Base-by-base conservation (phyloP, 2,329 filamentous ascomycete species). In the Cryphonectria japonica region DNA sequence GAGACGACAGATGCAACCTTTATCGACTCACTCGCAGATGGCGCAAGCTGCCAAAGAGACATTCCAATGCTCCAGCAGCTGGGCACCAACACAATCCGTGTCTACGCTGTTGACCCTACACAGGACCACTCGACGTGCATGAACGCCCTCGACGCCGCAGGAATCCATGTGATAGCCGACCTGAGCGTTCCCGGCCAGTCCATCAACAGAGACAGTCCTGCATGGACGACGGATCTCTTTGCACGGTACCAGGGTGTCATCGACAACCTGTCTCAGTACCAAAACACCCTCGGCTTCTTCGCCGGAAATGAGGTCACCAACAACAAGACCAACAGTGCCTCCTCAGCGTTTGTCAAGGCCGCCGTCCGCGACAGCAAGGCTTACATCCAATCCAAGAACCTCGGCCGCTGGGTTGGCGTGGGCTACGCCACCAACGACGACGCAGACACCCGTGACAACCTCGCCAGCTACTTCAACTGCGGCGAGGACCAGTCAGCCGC, bases 261-360 rank as follows among this genome's bases (percentile, higher is more conserved):
- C 72, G 95, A 98, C 79, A 86, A 88, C 73, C 85, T 99, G 77
- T 86, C 88, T 76, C 86, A 93, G 80, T 98, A 97, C 87, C 87
- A 88, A 82, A 99, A 99, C 84, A 91, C 93, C 65, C 90, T 99
- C 74, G 96, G 96, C 77, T 99, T 98, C 91, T 98, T 99, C 81
- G 95, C 95, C 76, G 96, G 96, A 80, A 99, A 99, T 84, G 96
- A 99, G 84, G 96, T 99, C 73, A 92, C 94, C 77, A 97, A 97
- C 86, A 88, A 91, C 78, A 86, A 87, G 76, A 95, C 92, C 87
- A 97, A 97, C 88, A 98, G 95, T 65, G 84, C 88, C 73, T 93
- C 95, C 64, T 95, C 93, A 73, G 94, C 95, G 76, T 98, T 92
- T 81, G 96, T 98, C 83, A 98, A 98, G 89, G 96, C 95, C 73